These are phyloP conservation scores for Mycena vulgaris DNA, from an alignment of 768 basidiomycete species.

Conservation along the genomic window DNA sequence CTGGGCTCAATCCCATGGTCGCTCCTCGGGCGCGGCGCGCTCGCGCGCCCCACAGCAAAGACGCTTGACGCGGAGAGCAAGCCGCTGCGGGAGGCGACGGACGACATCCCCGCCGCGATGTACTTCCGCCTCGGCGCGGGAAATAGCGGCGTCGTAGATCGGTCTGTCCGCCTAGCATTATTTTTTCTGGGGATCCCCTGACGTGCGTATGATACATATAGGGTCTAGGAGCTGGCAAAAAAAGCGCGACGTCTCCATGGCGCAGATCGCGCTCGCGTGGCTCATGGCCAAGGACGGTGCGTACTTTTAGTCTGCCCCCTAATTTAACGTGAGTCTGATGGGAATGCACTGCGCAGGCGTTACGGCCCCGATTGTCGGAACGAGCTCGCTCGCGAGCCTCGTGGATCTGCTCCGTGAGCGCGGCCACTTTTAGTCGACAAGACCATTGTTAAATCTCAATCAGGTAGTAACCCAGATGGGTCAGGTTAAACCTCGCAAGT, in stretches of 20 bases:
- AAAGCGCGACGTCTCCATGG: constrained; percentile 59
- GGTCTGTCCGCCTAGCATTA: too few relatives aligned
- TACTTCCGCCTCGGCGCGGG: not conserved
- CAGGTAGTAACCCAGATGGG: too few relatives aligned
- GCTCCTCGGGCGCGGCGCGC: not conserved
- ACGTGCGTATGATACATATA: too few relatives aligned
- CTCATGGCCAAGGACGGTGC: constrained; percentile 49
- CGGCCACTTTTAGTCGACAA: too few relatives aligned
- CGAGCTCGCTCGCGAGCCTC: constrained; percentile 56
- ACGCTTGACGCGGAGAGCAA: too few relatives aligned
- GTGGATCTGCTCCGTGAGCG: constrained; percentile 47
- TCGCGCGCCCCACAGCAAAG: too few relatives aligned
- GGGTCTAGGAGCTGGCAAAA: constrained; percentile 25
- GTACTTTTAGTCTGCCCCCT: not conserved
- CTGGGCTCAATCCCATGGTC: not conserved
- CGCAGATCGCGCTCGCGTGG: constrained; percentile 60
- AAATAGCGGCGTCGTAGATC: not conserved
- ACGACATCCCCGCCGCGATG: not conserved
- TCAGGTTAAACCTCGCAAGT: too few relatives aligned
- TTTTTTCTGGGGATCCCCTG: too few relatives aligned
- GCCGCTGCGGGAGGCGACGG: constrained; percentile 27
- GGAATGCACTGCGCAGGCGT: too few relatives aligned
- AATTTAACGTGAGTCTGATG: too few relatives aligned
- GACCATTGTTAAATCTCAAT: too few relatives aligned
- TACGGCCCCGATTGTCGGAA: constrained; percentile 61